Conservation (phyloP, 2,329 filamentous ascomycete species). For the Sclerotinia subarctica region DNA sequence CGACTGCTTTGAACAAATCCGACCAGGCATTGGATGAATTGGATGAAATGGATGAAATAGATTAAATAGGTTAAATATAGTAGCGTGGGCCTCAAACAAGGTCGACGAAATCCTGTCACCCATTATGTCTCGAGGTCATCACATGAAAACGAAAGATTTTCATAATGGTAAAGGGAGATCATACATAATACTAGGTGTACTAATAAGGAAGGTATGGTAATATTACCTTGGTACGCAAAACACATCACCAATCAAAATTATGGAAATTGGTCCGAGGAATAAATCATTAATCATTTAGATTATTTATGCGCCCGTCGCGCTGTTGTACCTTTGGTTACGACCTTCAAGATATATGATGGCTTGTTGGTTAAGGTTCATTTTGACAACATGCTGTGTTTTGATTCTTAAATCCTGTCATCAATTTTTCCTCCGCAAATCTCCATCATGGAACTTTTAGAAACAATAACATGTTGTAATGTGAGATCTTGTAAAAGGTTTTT, state of each 20-base stretch:
- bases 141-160: constrained; percentile 6
- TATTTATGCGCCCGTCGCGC: constrained; percentile 2
- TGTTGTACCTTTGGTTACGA: constrained; percentile 5
- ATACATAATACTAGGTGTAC: neutral
- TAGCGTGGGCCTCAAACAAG: constrained; percentile 15
- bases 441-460: constrained; percentile 16
- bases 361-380: constrained; percentile 14
- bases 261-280: neutral
- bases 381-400: constrained; percentile 17
- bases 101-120: constrained; percentile 12
- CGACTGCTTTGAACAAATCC: neutral
- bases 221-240: constrained; percentile 1
- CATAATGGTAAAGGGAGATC: neutral
- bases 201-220: too few relatives aligned
- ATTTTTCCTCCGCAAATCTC: constrained; percentile 10
- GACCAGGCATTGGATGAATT: constrained; percentile 7
- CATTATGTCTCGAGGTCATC: constrained; percentile 19
- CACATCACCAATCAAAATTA: neutral
- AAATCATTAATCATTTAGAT: neutral
- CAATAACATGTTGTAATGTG: neutral
- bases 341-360: neutral
- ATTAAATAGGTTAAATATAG: neutral
- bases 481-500: neutral
- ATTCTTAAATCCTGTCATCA: constrained; percentile 9
- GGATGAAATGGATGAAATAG: too few relatives aligned